Percentiles rank a stretch among this genome's conserved stretches.
Conservation (phyloP, 106 monocot genomes). For the Apostasia shenzhenica region DNA sequence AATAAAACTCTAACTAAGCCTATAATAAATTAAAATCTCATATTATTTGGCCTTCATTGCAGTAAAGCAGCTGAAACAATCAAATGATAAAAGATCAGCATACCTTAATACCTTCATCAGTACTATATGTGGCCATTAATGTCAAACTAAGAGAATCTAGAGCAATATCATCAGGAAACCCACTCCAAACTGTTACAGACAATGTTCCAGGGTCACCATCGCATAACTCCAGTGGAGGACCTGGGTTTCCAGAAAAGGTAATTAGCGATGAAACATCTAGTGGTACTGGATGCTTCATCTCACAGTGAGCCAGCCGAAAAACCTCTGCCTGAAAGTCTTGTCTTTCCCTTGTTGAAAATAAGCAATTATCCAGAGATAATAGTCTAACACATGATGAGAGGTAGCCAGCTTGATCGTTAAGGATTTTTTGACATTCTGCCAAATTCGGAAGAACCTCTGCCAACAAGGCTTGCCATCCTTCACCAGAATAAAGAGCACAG, state of each 20-base stretch:
- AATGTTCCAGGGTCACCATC: slow-evolving; percentile 86
- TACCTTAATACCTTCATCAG: slow-evolving; percentile 94
- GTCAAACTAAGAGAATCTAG: slow-evolving; percentile 89
- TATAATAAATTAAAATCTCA: background rate
- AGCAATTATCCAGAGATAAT: slow-evolving; percentile 66
- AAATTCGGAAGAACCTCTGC: slow-evolving; percentile 90
- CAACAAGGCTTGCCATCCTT: slow-evolving; percentile 94
- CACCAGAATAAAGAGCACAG: slow-evolving; percentile 97
- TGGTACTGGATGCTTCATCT: slow-evolving; percentile 91
- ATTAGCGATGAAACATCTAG: slow-evolving; percentile 93
- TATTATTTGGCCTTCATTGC: background rate
- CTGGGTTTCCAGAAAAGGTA: slow-evolving; percentile 85
- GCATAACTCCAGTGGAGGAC: slow-evolving; percentile 82
- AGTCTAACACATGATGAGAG: slow-evolving; percentile 87
- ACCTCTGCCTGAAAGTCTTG: slow-evolving; percentile 88
- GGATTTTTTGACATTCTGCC: slow-evolving; percentile 95
- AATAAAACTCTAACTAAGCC: background rate
- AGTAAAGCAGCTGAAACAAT: background rate
- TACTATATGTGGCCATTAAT: slow-evolving; percentile 58
- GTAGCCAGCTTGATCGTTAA: slow-evolving; percentile 89
- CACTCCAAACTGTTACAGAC: slow-evolving; percentile 86
- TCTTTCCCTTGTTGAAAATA: slow-evolving; percentile 75
- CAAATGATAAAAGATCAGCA: slow-evolving; percentile 7
- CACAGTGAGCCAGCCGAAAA: slow-evolving; percentile 78
- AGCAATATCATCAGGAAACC: slow-evolving; percentile 90